A percentile compares a stretch with the other conserved stretches of the same genome.
These are phyloP conservation scores for Coemansia sp. DNA, from an alignment of 192 early-diverging fungal genomes.

Conservation along the genomic window DNA sequence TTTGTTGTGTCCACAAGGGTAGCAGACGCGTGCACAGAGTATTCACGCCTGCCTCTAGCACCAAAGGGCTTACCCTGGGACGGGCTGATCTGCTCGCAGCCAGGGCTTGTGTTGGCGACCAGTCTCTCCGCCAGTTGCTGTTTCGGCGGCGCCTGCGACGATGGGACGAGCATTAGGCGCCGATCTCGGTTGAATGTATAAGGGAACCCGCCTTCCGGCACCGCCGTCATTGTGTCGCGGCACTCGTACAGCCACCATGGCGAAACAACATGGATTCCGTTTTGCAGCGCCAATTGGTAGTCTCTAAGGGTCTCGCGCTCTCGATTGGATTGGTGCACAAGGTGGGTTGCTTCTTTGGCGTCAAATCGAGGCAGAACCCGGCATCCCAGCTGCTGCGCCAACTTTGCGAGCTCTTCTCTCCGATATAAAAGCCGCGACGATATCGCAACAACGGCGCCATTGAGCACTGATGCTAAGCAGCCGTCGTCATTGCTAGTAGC, in stretches of 20 bases:
- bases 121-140: not conserved
- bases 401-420: conserved; percentile 28
- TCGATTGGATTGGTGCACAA: conserved; percentile 49
- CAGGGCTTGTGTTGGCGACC: not conserved
- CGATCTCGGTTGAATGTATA: conserved; percentile 43
- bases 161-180: conserved; percentile 30
- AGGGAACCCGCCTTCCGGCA: conserved; percentile 36
- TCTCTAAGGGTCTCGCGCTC: conserved; percentile 43
- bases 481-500: not conserved
- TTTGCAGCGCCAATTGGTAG: conserved; percentile 24
- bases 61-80: not conserved
- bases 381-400: conserved; percentile 40
- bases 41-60: not conserved
- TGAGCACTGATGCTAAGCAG: conserved; percentile 1
- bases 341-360: conserved; percentile 29
- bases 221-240: conserved; percentile 14
- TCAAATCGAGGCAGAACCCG: conserved; percentile 35
- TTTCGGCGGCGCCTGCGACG: not conserved
- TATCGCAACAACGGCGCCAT: conserved; percentile 35
- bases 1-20: not conserved
- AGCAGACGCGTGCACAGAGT: not conserved
- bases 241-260: conserved; percentile 56
- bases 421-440: conserved; percentile 37
- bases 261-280: conserved; percentile 36
- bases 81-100: not conserved